Conservation (phyloP, 2,329 filamentous ascomycete genomes). For the Penicillium olsonii region DNA sequence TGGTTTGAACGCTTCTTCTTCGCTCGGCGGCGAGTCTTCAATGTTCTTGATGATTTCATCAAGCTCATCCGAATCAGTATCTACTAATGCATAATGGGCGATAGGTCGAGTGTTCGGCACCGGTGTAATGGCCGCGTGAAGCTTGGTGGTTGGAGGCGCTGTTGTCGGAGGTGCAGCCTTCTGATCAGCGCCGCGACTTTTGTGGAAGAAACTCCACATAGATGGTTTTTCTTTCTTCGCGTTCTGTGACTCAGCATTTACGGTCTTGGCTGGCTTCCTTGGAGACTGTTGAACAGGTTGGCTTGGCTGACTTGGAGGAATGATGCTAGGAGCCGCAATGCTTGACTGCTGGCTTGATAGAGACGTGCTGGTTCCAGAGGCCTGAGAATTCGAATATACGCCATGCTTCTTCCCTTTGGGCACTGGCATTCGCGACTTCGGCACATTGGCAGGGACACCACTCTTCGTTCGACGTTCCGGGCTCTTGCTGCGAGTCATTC, state of each 20-base stretch:
- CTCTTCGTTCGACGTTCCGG: conserved; percentile 7
- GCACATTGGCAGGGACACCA: neutral
- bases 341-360: conserved; percentile 23
- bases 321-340: conserved; percentile 8
- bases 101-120: conserved; percentile 46
- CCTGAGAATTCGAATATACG: conserved; percentile 24
- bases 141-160: conserved; percentile 28
- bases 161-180: conserved; percentile 26
- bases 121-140: conserved; percentile 44
- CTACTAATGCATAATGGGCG: conserved; percentile 61
- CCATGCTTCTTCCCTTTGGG: conserved; percentile 21
- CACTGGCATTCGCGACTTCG: conserved; percentile 26
- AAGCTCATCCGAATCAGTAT: conserved; percentile 44
- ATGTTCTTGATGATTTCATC: conserved; percentile 41
- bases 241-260: conserved; percentile 36
- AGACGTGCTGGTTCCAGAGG: conserved; percentile 23
- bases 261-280: conserved; percentile 18
- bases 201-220: conserved; percentile 63
- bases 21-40: conserved; percentile 43
- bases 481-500: conserved; percentile 3
- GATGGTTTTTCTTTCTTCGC: conserved; percentile 36
- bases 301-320: conserved; percentile 11
- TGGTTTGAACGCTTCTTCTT: conserved; percentile 26
- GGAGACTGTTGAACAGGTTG: conserved; percentile 1
- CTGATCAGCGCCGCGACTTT: conserved; percentile 31